Percentiles rank a stretch among this genome's conserved stretches.
Conservation (phyloP, 305 asterid species). For the Fraxinus xanthoxyloides region DNA sequence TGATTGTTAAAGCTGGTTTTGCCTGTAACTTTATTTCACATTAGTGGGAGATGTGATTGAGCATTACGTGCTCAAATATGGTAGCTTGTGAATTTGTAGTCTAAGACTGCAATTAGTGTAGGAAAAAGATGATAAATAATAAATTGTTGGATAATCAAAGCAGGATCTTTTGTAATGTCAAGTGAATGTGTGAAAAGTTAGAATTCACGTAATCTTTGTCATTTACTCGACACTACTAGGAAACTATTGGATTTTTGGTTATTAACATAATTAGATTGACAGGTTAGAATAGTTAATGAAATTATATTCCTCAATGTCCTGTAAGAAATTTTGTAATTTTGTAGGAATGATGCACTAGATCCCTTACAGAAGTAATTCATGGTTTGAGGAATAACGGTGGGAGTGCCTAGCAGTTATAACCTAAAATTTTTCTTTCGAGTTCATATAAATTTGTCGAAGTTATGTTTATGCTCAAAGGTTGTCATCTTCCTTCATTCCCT, state of each 20-base stretch:
- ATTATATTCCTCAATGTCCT: background rate
- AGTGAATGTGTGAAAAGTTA: background rate
- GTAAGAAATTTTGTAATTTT: background rate
- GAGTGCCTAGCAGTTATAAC: background rate
- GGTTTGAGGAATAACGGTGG: background rate
- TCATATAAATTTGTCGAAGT: constrained; percentile 12
- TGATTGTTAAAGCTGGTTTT: background rate
- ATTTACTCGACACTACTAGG: background rate
- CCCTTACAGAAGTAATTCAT: background rate
- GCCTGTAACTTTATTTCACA: background rate
- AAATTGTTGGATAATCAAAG: background rate
- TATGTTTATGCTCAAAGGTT: background rate
- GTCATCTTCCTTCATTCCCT: background rate
- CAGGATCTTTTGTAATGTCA: background rate
- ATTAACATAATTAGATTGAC: background rate
- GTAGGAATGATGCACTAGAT: constrained; percentile 15
- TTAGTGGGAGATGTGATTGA: background rate
- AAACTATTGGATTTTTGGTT: background rate
- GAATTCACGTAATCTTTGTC: background rate
- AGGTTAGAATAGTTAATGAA: background rate
- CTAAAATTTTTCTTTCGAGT: background rate
- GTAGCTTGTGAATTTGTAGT: background rate
- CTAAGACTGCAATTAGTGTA: background rate
- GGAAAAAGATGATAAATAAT: background rate
- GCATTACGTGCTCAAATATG: background rate